Base-by-base conservation (phyloP, 2,329 filamentous ascomycete species). In the Colletotrichum cuscutae region DNA sequence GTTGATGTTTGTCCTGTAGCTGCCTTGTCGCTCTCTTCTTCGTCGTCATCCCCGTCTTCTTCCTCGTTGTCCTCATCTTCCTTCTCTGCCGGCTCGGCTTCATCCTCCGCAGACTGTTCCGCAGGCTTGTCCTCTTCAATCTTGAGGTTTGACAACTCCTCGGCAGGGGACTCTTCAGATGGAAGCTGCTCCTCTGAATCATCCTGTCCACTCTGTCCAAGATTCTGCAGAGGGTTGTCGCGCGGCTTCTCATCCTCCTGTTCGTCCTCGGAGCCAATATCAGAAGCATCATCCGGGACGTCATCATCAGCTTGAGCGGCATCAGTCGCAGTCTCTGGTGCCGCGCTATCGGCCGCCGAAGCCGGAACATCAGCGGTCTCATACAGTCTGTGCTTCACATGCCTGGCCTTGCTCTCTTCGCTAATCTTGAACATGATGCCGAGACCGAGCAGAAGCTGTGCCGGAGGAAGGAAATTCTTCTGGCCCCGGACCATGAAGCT, bases 391-490 rank as follows among this genome's bases (percentile, higher is more conserved):
- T 97, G 93, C 80, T 94, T 96, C 54, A 91, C 87, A 81, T 98
- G 95, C 70, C 91, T 93, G 4, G 87, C 89, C 80, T 95, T 94
- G 82, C 95, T 98, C 78, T 95, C 93, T 68, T 97, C 94, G 77
- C 94, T 97, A 65, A 98, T 92, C 77, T 91, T 92, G 82, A 97
- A 99, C 82, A 97, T 88, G 57, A 98, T 88, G 1, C 92, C 95
- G 79, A 98, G 94, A 0, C 97, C 97, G 37, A 99, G 89, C 1
- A 98, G 86, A 32, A 98, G 86, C 78, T 96, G 95, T 7, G 95
- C 93, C 1, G 97, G 96, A 0, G 96, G 94, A 46, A 99, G 82
- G 77, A 93, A 97, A 78, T 98, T 98, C 85, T 98, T 98, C 83
- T 94, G 93, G 2, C 95, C 96, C 49, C 90, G 89, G 60, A 98